These are phyloP conservation scores for Amauroascus verrucosus DNA, from an alignment of 2,329 filamentous ascomycete genomes.

Conservation along the genomic window DNA sequence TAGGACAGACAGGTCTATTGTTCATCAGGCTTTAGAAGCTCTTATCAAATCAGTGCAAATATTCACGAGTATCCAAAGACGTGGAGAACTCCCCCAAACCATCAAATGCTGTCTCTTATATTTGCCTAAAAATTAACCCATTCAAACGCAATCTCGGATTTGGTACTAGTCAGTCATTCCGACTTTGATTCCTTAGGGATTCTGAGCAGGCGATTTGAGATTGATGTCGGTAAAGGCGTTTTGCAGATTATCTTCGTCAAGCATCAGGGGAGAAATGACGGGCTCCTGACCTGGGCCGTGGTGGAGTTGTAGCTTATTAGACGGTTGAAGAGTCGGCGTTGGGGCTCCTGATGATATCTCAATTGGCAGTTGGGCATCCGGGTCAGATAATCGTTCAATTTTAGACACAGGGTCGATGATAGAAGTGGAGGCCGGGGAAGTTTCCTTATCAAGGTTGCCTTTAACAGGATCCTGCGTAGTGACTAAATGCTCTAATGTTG, in stretches of 20 bases:
- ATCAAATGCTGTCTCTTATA: not conserved
- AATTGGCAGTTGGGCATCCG: not conserved
- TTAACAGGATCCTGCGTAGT: not conserved
- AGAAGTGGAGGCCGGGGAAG: not conserved
- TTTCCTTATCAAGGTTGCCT: not conserved
- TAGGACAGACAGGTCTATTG: not conserved
- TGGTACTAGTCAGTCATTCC: not conserved
- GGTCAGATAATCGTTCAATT: not conserved
- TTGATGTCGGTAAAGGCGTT: not conserved
- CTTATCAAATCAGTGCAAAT: not conserved
- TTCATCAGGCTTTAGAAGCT: not conserved
- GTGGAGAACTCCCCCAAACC: not conserved
- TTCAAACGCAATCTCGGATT: not conserved
- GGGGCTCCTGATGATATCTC: not conserved
- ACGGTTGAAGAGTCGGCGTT: slow-evolving; percentile 8
- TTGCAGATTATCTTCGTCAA: slow-evolving; percentile 7
- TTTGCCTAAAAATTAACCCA: not conserved
- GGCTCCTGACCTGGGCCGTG: not conserved
- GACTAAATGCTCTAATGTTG: not conserved
- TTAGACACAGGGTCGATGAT: not conserved
- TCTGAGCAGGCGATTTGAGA: not conserved
- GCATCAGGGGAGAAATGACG: slow-evolving; percentile 9
- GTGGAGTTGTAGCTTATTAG: slow-evolving; percentile 6
- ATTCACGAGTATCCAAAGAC: not conserved
- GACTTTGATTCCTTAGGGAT: not conserved